Percentiles rank a stretch among this genome's conserved stretches.
These are phyloP conservation scores for Thalassiosira hispida DNA, from an alignment of 352 stramenopile species.

Conservation along the genomic window DNA sequence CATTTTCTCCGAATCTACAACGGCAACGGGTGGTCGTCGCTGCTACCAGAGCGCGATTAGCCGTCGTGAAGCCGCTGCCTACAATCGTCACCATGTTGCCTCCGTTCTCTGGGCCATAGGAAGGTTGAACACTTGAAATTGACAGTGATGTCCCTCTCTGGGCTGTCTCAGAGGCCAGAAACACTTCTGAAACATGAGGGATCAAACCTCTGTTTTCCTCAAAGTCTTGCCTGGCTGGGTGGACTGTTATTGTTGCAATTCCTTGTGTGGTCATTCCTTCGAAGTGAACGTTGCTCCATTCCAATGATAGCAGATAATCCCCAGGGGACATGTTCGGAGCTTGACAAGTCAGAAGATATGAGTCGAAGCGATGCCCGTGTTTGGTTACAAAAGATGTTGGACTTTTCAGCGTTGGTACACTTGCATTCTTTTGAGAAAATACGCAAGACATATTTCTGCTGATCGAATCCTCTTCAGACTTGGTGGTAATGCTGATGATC, in stretches of 20 bases:
- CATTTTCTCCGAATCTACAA: conserved; percentile 23
- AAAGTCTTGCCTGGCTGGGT: conserved; percentile 24
- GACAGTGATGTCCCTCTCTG: conserved; percentile 9
- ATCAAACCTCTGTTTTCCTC: conserved; percentile 6
- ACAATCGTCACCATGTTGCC: conserved; percentile 12
- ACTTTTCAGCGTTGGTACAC: neutral
- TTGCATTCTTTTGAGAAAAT: conserved; percentile 17
- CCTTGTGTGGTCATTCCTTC: neutral
- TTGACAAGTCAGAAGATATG: conserved; percentile 22
- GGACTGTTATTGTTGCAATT: conserved; percentile 17
- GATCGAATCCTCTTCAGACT: neutral
- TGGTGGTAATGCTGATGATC: conserved; percentile 21
- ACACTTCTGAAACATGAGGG: conserved; percentile 14
- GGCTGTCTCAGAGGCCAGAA: neutral
- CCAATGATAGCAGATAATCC: conserved; percentile 21
- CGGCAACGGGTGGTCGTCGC: too few relatives aligned
- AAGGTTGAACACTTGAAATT: conserved; percentile 9
- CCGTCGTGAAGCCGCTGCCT: conserved; percentile 9
- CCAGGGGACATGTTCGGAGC: conserved; percentile 14
- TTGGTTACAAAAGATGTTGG: conserved; percentile 14
- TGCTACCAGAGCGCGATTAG: too few relatives aligned
- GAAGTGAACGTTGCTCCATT: conserved; percentile 1
- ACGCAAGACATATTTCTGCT: neutral
- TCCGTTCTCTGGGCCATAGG: conserved; percentile 23
- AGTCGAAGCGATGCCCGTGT: neutral